Conservation (phyloP, 495 filamentous ascomycete species). For the Lichina pygmaea region DNA sequence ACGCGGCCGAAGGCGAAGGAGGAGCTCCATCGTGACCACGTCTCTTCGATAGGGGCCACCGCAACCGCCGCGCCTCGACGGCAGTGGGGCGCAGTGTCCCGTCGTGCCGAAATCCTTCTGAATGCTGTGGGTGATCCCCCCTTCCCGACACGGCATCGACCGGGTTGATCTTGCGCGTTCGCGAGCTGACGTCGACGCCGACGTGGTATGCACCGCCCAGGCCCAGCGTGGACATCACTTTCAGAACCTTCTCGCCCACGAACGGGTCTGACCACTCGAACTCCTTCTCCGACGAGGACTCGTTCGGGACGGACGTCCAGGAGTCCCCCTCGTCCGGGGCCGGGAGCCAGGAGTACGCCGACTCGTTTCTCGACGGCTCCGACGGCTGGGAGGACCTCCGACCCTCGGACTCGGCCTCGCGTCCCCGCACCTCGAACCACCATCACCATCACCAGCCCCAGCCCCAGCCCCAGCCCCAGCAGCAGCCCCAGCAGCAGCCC, state of each 20-base stretch:
- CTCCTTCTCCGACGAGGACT: slow-evolving; percentile 24
- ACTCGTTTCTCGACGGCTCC: slow-evolving; percentile 25
- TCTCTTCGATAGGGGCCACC: no score
- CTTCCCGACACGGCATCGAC: background rate
- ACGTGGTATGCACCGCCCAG: no score
- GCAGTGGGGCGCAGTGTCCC: background rate
- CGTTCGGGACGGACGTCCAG: slow-evolving; percentile 18
- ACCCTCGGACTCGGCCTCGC: slow-evolving; percentile 62
- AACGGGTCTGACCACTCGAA: slow-evolving; percentile 17
- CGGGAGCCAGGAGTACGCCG: slow-evolving; percentile 23
- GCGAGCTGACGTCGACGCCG: no score
- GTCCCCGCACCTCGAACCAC: slow-evolving; percentile 25
- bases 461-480: slow-evolving; percentile 17
- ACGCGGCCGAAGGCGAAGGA: no score
- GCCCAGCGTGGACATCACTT: slow-evolving; percentile 22
- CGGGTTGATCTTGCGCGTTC: background rate
- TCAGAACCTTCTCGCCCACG: slow-evolving; percentile 15
- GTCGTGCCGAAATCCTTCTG: background rate
- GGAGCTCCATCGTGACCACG: no score
- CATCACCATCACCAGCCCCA: slow-evolving; percentile 12
- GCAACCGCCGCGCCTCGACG: background rate
- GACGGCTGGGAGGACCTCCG: slow-evolving; percentile 37
- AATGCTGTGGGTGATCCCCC: background rate
- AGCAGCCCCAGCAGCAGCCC: slow-evolving; percentile 15
- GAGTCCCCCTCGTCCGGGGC: slow-evolving; percentile 17